Percentiles rank a stretch among this genome's conserved stretches.
These are phyloP conservation scores for Colletotrichum ledebouriae DNA, from an alignment of 2,329 filamentous ascomycete species.

Conservation along the genomic window DNA sequence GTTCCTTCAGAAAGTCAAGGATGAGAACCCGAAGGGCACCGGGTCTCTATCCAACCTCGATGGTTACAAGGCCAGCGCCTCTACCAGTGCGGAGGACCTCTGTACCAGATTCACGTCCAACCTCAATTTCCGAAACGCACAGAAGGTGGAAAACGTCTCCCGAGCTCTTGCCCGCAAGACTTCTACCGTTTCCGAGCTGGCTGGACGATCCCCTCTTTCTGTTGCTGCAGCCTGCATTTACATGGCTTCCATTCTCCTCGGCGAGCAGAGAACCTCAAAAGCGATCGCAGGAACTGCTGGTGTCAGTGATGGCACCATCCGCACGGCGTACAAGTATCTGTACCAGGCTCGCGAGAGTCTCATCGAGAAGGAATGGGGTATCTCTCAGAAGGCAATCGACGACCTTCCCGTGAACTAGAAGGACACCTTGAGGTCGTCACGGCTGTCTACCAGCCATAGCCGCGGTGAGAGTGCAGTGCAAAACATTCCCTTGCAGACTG, in stretches of 20 bases:
- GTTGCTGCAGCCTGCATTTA: constrained; percentile 97
- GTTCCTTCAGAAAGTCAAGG: constrained; percentile 83
- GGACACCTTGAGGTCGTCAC: neutral
- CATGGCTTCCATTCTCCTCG: constrained; percentile 91
- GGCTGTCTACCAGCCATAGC: no score
- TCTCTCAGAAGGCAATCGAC: constrained; percentile 77
- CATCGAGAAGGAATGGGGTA: constrained; percentile 81
- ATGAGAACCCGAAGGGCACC: constrained; percentile 67
- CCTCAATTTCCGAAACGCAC: constrained; percentile 78
- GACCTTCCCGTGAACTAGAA: constrained; percentile 69
- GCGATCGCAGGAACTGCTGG: constrained; percentile 87
- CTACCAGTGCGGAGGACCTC: constrained; percentile 85
- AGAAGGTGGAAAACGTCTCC: constrained; percentile 83
- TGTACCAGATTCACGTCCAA: constrained; percentile 91
- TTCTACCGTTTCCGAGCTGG: constrained; percentile 82
- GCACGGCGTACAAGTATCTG: constrained; percentile 92
- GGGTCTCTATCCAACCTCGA: constrained; percentile 70
- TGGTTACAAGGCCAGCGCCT: constrained; percentile 79
- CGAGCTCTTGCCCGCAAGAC: constrained; percentile 84
- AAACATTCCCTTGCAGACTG: no score
- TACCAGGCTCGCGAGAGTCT: constrained; percentile 81
- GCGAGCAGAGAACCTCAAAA: constrained; percentile 82
- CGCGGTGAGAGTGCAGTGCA: no score
- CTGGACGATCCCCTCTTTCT: constrained; percentile 92
- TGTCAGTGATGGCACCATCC: constrained; percentile 97